Conservation (phyloP, 352 stramenopile genomes). For the Globisporangium parvum region DNA sequence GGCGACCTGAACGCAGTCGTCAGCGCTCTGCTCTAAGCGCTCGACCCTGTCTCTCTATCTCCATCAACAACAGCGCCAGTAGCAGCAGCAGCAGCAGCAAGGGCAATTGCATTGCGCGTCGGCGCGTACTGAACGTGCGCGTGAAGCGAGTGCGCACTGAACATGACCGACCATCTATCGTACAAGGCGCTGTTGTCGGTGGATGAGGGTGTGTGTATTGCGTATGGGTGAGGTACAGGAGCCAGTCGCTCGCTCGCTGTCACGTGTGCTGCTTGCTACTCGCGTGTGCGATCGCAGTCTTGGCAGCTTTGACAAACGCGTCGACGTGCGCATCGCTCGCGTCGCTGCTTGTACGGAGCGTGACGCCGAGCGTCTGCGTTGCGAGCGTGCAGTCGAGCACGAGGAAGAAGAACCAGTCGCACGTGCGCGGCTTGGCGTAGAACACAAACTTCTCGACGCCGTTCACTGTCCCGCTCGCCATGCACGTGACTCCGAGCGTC, state of each 20-base stretch:
- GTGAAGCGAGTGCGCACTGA: too few relatives aligned
- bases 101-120: too few relatives aligned
- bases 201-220: too few relatives aligned
- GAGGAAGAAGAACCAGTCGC: constrained; percentile 47
- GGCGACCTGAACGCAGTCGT: constrained; percentile 68
- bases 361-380: constrained; percentile 30
- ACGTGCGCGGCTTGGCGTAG: constrained; percentile 51
- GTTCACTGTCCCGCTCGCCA: constrained; percentile 65
- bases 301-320: constrained; percentile 35
- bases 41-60: too few relatives aligned
- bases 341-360: constrained; percentile 42
- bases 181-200: too few relatives aligned
- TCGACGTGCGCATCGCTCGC: constrained; percentile 33
- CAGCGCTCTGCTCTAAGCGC: constrained; percentile 32
- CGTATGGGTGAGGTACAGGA: too few relatives aligned
- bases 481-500: constrained; percentile 40
- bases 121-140: too few relatives aligned
- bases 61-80: too few relatives aligned
- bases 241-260: background rate
- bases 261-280: background rate
- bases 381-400: constrained; percentile 40
- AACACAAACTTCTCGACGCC: constrained; percentile 74
- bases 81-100: too few relatives aligned
- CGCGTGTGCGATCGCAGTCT: constrained; percentile 18
- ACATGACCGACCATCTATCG: too few relatives aligned